Evolutionary conservation across 495 filamentous ascomycete species (phyloP).

Genomic region (Talaromyces borbonicus): DNA sequence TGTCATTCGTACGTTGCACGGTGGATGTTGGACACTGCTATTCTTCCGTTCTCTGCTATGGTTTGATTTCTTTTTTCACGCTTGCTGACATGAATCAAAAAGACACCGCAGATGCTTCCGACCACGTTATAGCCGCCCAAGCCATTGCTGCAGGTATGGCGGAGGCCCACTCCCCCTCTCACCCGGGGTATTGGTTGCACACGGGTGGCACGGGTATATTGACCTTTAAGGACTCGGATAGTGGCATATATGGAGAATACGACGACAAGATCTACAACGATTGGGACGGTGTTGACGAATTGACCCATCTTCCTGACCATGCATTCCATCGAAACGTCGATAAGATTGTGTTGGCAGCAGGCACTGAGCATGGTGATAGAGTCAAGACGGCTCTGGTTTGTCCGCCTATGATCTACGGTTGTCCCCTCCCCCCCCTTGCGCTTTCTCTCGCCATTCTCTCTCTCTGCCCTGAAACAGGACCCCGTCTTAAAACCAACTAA

Average conservation of each 20-base stretch:
- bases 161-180: slow-evolving; percentile 28
- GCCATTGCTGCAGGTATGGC: slow-evolving; percentile 39
- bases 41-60: slow-evolving; percentile 1
- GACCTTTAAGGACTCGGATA: slow-evolving; percentile 38
- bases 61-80: not conserved
- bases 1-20: slow-evolving; percentile 46
- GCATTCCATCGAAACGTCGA: slow-evolving; percentile 54
- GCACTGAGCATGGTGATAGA: slow-evolving; percentile 27
- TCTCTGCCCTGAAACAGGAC: no score
- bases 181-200: slow-evolving; percentile 50
- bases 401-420: slow-evolving; percentile 71
- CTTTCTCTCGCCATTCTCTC: not conserved
- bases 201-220: slow-evolving; percentile 55
- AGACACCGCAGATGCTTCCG: slow-evolving; percentile 44
- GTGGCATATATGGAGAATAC: slow-evolving; percentile 41
- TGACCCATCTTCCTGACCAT: slow-evolving; percentile 44
- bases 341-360: slow-evolving; percentile 43
- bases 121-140: slow-evolving; percentile 39
- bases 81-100: not conserved
- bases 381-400: slow-evolving; percentile 64
- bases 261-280: slow-evolving; percentile 50
- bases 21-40: no score
- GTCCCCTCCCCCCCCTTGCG: not conserved
- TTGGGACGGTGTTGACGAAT: slow-evolving; percentile 45
- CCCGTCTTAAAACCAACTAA: no score